These are phyloP conservation scores for Geoglossum glabrum DNA, from an alignment of 495 filamentous ascomycete genomes.

Conservation along the genomic window DNA sequence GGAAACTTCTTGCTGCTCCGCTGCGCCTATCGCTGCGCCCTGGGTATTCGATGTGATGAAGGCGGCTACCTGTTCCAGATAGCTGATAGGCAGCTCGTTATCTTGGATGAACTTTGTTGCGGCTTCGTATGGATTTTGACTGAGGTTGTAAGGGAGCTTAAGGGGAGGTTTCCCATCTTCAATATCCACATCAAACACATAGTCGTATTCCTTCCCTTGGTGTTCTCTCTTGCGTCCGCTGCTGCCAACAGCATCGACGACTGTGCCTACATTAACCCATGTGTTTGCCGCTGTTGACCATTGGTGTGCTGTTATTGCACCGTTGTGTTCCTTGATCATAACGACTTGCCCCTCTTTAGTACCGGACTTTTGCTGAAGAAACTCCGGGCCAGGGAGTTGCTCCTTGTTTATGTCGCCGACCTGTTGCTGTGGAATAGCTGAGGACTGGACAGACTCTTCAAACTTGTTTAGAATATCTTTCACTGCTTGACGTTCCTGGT, in stretches of 20 bases:
- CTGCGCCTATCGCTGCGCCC: conserved; percentile 56
- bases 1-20: conserved; percentile 24
- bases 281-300: conserved; percentile 47
- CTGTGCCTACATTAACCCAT: conserved; percentile 82
- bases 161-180: conserved; percentile 87
- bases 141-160: conserved; percentile 83
- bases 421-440: conserved; percentile 70
- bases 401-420: conserved; percentile 73
- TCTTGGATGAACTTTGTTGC: conserved; percentile 80
- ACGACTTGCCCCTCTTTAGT: conserved; percentile 86
- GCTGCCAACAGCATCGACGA: conserved; percentile 75
- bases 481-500: conserved; percentile 46
- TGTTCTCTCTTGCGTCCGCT: conserved; percentile 54
- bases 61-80: conserved; percentile 82
- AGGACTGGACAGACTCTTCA: conserved; percentile 59
- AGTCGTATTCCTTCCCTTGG: conserved; percentile 81
- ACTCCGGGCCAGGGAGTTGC: conserved; percentile 67
- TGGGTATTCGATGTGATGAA: conserved; percentile 84
- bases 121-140: conserved; percentile 81
- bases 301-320: conserved; percentile 58
- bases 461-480: conserved; percentile 40
- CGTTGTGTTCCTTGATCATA: conserved; percentile 67
- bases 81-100: conserved; percentile 77
- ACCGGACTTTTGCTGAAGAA: conserved; percentile 56
- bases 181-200: conserved; percentile 95